Conservation (phyloP, 1,139 yeast genomes). For the Suhomyces wounanorum region DNA sequence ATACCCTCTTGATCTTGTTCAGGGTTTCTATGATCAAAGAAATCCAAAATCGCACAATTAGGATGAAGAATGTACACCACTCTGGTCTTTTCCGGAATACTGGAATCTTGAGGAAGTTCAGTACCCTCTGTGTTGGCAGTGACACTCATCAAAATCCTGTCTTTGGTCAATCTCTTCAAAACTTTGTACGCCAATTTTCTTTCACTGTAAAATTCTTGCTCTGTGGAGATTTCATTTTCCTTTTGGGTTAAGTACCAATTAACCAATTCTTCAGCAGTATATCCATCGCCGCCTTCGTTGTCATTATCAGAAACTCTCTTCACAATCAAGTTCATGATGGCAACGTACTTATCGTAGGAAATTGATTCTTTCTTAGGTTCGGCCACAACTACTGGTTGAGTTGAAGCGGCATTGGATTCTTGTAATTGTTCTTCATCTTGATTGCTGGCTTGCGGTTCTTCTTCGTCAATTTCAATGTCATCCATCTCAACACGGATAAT, state of each 20-base stretch:
- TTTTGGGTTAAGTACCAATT: conserved; percentile 80
- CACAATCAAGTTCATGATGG: conserved; percentile 80
- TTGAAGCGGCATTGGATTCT: conserved; percentile 11
- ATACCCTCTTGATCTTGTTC: conserved; percentile 8
- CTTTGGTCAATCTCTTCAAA: conserved; percentile 79
- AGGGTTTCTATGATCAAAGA: conserved; percentile 35
- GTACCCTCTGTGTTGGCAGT: conserved; percentile 20
- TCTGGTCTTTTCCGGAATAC: conserved; percentile 19
- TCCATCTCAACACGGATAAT: conserved; percentile 94
- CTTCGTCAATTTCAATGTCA: conserved; percentile 80
- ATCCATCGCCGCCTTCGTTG: conserved; percentile 58
- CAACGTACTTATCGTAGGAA: conserved; percentile 82
- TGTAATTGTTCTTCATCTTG: conserved; percentile 9
- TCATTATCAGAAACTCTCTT: conserved; percentile 66
- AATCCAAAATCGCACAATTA: conserved; percentile 76
- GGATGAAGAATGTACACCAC: conserved; percentile 81
- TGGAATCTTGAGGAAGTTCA: conserved; percentile 8
- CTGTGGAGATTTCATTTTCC: conserved; percentile 71
- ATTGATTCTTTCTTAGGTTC: conserved; percentile 34
- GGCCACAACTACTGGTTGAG: conserved; percentile 12
- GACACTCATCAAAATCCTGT: conserved; percentile 81
- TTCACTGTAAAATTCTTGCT: conserved; percentile 71
- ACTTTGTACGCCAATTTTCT: conserved; percentile 76
- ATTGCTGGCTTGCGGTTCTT: conserved; percentile 13
- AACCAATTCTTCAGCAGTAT: conserved; percentile 68